These are phyloP conservation scores for Colletotrichum camelliae DNA, from an alignment of 2,329 filamentous ascomycete genomes.

Conservation along the genomic window DNA sequence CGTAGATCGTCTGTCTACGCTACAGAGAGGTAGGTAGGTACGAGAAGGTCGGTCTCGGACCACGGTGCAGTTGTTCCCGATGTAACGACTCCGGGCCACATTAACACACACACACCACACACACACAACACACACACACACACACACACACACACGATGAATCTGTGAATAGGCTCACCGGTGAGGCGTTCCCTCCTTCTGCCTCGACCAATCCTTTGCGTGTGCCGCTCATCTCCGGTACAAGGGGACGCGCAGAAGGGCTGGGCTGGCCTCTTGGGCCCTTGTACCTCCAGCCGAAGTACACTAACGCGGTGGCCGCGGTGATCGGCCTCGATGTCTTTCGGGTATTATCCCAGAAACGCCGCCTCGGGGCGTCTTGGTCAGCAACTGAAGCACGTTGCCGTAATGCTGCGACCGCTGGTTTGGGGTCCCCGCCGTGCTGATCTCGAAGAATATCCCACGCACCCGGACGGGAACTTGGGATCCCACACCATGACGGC, in stretches of 20 bases:
- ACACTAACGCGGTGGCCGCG: slow-evolving; percentile 8
- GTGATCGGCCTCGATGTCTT: slow-evolving; percentile 2
- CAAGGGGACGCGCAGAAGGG: background rate
- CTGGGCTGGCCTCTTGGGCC: background rate
- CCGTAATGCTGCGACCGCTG: background rate
- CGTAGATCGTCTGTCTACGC: background rate
- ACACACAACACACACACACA: background rate
- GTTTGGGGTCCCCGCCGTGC: background rate
- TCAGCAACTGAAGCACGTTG: slow-evolving; percentile 9
- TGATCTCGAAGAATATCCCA: slow-evolving; percentile 21
- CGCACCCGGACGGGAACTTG: slow-evolving; percentile 8
- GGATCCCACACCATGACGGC: slow-evolving; percentile 10
- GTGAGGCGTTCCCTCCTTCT: background rate
- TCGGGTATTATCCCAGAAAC: slow-evolving; percentile 17
- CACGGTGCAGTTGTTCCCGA: background rate
- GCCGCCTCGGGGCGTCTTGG: background rate
- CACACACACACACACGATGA: background rate
- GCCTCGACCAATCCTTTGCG: background rate
- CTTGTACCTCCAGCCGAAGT: slow-evolving; percentile 3
- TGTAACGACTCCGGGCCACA: background rate
- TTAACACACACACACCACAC: background rate
- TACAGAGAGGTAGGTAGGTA: background rate
- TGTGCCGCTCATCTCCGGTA: slow-evolving; percentile 3
- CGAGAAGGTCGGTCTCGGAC: background rate
- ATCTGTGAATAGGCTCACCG: background rate